phyloP scores from a whole-genome alignment of 2,329 filamentous ascomycete species.

The Cercospora sesami region DNA sequence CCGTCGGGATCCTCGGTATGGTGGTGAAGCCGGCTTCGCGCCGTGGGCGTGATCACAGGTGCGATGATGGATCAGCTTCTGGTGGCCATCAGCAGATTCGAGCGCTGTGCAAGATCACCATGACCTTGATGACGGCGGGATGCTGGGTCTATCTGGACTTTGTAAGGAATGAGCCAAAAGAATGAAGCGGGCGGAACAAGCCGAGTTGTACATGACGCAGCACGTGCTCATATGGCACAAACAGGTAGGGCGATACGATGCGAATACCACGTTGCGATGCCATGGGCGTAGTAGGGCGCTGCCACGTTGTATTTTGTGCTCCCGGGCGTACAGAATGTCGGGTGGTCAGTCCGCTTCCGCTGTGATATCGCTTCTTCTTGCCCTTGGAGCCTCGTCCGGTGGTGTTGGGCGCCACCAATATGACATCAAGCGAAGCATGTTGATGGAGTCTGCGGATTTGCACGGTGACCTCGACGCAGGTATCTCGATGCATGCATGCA shows the following conservation, averaged over 20 bases:
- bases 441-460: neutral
- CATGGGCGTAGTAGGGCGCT: neutral
- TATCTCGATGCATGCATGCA: neutral
- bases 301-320: neutral
- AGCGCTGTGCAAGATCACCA: neutral
- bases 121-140: neutral
- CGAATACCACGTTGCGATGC: neutral
- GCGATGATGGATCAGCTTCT: neutral
- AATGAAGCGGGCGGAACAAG: neutral
- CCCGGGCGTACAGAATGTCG: neutral
- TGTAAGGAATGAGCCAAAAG: neutral
- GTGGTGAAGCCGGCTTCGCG: neutral
- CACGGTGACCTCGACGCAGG: neutral
- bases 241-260: neutral
- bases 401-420: neutral
- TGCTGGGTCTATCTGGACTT: neutral
- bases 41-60: neutral
- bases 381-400: neutral
- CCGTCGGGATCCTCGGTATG: neutral
- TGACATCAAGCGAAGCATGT: neutral
- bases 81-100: neutral
- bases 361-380: neutral
- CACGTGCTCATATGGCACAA: neutral
- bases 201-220: neutral
- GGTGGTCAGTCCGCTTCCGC: neutral